phyloP scores from a whole-genome alignment of 306 rosid species.

The Senna siamea region DNA sequence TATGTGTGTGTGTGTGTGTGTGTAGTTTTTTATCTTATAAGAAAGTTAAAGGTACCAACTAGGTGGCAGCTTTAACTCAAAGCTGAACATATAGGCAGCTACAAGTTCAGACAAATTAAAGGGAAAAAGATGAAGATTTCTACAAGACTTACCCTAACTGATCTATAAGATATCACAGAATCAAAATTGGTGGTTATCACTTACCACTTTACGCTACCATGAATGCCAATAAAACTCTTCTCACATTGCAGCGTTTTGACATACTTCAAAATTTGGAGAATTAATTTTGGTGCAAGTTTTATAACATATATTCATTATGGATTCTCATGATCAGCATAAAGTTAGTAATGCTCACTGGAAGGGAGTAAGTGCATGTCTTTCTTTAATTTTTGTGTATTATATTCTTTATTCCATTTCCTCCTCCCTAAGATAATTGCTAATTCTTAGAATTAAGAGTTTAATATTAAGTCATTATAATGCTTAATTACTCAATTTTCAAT shows the following conservation, averaged over 20 bases:
- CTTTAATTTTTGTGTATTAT: neutral
- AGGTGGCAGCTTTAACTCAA: no score
- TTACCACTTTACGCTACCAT: neutral
- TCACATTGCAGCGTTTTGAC: neutral
- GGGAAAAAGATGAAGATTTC: neutral
- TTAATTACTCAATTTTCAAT: no score
- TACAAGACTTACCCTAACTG: no score
- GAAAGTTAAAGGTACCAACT: no score
- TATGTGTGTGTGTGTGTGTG: no score
- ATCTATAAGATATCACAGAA: neutral
- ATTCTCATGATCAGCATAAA: conserved; percentile 5
- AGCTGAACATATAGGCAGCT: no score
- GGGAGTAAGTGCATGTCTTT: conserved; percentile 6
- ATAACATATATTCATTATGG: neutral
- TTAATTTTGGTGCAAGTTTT: neutral
- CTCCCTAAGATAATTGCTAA: no score
- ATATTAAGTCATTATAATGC: no score
- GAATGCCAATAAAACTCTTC: neutral
- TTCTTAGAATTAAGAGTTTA: no score
- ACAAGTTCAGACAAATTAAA: neutral
- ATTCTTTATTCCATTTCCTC: neutral
- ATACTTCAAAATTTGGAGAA: neutral
- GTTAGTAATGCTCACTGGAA: neutral
- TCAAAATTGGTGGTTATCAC: neutral
- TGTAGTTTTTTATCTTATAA: no score